Evolutionary conservation across 2,329 filamentous ascomycete genomes (phyloP), one percentile per base, ranked within the genome.

Genomic region (Colletotrichum trifolii): DNA sequence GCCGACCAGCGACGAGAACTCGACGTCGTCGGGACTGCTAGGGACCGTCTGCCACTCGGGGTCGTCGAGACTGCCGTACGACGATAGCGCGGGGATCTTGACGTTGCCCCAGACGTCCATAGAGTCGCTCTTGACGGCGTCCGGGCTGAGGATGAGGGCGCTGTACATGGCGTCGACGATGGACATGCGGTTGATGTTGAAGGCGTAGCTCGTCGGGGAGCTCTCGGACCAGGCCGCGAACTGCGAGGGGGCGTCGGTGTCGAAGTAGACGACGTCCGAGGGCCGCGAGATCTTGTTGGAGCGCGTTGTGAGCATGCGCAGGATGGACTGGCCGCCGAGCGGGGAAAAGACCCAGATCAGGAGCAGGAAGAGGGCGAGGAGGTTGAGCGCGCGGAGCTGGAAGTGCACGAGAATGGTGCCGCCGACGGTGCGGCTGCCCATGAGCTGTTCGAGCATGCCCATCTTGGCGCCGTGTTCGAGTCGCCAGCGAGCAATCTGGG

Each of bases 261-360:
- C 49, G 33, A 54, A 43, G 6, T 60, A 54, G 12, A 34, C 17
- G 15, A 60, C 25, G 8, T 33, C 25, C 2, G 49, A n/a, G 0
- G 33, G 36, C 0, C 13, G 7, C 6, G 35, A 17, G 15, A n/a
- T 34, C 7, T 15, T 13, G 3, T 33, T 40, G 4, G 33, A 15
- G 2, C 38, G 15, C 8, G 54, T 45, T 2, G 57, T 38, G 13
- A 68, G 45, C 36, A 66, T 55, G 1, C 73, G 72, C 38, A 76
- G 55, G 12, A 73, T 54, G 0, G 73, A 68, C 65, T 76, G 74
- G n/a, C 69, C 68, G 11, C 74, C 75, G 3, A 76, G 60, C 1
- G 74, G 73, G 6, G 74, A 76, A 13, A 75, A 64, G 25, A 67
- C 65, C 74, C 75, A 76, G 11, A 74, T 35, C 1, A 75, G 12